These are phyloP conservation scores for Cyathus pygmaeus DNA, from an alignment of 1,284 basidiomycete genomes.

Conservation along the genomic window DNA sequence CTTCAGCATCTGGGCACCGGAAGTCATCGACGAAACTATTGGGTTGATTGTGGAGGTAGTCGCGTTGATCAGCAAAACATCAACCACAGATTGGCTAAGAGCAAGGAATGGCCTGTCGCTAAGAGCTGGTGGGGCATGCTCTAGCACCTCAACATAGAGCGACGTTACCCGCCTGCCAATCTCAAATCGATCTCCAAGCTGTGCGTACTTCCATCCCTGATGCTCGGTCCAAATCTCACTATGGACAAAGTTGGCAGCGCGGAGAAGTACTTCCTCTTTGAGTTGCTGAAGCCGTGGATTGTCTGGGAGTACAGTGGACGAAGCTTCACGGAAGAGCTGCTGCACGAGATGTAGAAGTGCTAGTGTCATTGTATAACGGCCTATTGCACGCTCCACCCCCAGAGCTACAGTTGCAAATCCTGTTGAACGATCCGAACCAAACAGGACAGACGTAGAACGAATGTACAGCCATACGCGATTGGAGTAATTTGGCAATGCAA, in stretches of 20 bases:
- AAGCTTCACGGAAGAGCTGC: constrained; percentile 79
- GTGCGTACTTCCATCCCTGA: constrained; percentile 82
- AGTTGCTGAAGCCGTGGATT: constrained; percentile 70
- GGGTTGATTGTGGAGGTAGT: constrained; percentile 82
- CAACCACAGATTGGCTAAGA: constrained; percentile 70
- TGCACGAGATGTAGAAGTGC: constrained; percentile 81
- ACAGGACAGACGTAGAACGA: constrained; percentile 79
- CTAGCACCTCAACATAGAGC: constrained; percentile 74
- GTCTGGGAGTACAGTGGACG: constrained; percentile 66
- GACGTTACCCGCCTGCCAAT: constrained; percentile 74
- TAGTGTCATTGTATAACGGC: constrained; percentile 83
- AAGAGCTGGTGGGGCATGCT: constrained; percentile 65
- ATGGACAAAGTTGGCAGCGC: constrained; percentile 81
- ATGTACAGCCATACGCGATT: constrained; percentile 88
- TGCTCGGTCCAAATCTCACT: constrained; percentile 89
- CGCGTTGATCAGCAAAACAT: constrained; percentile 74
- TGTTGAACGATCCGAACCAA: constrained; percentile 68
- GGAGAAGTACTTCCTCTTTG: constrained; percentile 84
- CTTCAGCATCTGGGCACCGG: constrained; percentile 66
- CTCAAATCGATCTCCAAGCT: constrained; percentile 83
- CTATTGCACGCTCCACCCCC: constrained; percentile 74
- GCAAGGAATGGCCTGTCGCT: constrained; percentile 64
- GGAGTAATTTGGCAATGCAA: constrained; percentile 79
- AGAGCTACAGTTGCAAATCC: constrained; percentile 74
- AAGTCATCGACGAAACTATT: constrained; percentile 72